phyloP scores from a whole-genome alignment of 2,329 filamentous ascomycete genomes.

The Metarhizium robertsii region DNA sequence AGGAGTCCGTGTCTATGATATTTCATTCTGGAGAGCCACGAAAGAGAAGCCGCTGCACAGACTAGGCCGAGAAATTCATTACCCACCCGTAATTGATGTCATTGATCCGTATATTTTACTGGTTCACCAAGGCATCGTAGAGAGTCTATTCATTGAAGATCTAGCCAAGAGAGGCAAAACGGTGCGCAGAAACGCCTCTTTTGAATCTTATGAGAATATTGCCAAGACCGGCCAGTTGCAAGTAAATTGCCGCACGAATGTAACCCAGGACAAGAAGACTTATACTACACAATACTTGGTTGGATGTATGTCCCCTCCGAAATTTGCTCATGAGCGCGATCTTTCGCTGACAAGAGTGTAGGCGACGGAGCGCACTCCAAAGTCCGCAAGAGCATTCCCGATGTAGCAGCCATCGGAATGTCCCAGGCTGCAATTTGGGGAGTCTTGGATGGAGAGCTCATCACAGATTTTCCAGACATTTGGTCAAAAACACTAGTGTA shows the following conservation, averaged over 20 bases:
- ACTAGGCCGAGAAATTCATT: constrained; percentile 58
- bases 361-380: constrained; percentile 64
- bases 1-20: constrained; percentile 64
- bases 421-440: constrained; percentile 55
- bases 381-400: constrained; percentile 55
- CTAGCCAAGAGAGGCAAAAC: constrained; percentile 53
- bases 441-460: constrained; percentile 60
- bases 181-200: constrained; percentile 55
- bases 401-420: constrained; percentile 43
- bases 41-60: constrained; percentile 44
- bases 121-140: constrained; percentile 67
- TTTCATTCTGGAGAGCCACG: constrained; percentile 59
- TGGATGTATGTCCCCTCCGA: constrained; percentile 38
- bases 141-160: constrained; percentile 61
- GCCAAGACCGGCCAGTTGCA: constrained; percentile 35
- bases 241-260: constrained; percentile 41
- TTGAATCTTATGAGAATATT: constrained; percentile 44
- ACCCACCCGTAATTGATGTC: constrained; percentile 51
- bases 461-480: constrained; percentile 65
- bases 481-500: constrained; percentile 67
- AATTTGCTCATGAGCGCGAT: background rate
- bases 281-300: constrained; percentile 55
- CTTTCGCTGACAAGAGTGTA: constrained; percentile 12
- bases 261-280: constrained; percentile 38
- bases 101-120: constrained; percentile 48